Base-by-base conservation (phyloP, 495 filamentous ascomycete genomes). In the Daldinia vernicosa region DNA sequence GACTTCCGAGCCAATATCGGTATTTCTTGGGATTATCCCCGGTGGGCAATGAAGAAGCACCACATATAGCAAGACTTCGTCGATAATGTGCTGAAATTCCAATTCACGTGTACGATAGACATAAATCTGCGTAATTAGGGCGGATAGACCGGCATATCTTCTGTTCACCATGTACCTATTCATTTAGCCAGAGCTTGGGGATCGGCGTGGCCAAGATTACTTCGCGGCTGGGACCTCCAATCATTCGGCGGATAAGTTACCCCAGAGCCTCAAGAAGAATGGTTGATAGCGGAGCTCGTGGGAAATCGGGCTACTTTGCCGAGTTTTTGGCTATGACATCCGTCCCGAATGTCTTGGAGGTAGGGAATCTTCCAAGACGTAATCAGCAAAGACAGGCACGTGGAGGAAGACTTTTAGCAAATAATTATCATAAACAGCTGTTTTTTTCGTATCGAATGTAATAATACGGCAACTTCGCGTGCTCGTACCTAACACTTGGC, bases 141-240 rank as follows among this genome's bases (percentile, higher is more conserved):
- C 50, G 60, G 67, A 35, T 63, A 35, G 50, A 24, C 17, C 43
- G 43, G 50, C 37, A 52, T 22, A 4, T 19, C 32, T 17, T 35
- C 27, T 17, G 50, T n/a, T 19, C 7, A 63, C 12, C n/a, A 7
- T 26, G 9, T 15, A 37, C 32, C 30, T 53, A 17, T 5, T 39
- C 35, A 70, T 70, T 70, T 70, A 70, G 62, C 68, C 68, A 56
- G 56, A 60, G 27, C 22, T 26, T 61, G 30, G 22, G 6, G 69
- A 66, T 71, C 62, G 27, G 57, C 58, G 35, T 54, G 15, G 30
- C 58, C 63, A 45, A 71, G 63, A 35, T 51, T 52, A 9, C n/a
- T 4, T 54, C 39, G 39, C 33, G 14, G 40, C 50, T 27, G 55
- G 47, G 45, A 22, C 9, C 28, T 45, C 60, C 37, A 64, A 68